These are phyloP conservation scores for Ophiocordyceps robertsii DNA, from an alignment of 2,329 filamentous ascomycete species.

Conservation along the genomic window DNA sequence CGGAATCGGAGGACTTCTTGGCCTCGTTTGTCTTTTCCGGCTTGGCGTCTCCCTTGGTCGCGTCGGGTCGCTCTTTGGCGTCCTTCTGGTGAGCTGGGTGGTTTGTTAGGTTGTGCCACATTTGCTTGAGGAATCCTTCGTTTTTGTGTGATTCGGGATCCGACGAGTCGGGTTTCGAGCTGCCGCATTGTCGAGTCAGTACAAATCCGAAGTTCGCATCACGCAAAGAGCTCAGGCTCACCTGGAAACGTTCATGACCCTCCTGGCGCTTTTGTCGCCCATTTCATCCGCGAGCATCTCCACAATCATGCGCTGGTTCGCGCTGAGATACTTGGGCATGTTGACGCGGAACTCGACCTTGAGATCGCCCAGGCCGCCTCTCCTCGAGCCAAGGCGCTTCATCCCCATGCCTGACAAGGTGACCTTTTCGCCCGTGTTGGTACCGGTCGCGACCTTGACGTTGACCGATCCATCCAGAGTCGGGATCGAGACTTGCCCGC, in stretches of 20 bases:
- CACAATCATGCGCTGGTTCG: constrained; percentile 82
- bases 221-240: constrained; percentile 8
- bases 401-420: constrained; percentile 87
- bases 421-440: constrained; percentile 82
- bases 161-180: constrained; percentile 7
- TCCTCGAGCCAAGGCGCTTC: constrained; percentile 63
- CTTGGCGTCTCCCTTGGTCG: constrained; percentile 10
- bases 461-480: constrained; percentile 85
- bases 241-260: constrained; percentile 68
- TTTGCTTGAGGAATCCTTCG: constrained; percentile 82
- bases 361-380: constrained; percentile 63
- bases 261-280: constrained; percentile 79
- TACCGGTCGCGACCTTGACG: constrained; percentile 83
- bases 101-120: constrained; percentile 88
- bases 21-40: constrained; percentile 13
- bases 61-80: constrained; percentile 12
- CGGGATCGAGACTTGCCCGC: constrained; percentile 78
- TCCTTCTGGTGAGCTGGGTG: constrained; percentile 43
- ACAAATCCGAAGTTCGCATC: background rate
- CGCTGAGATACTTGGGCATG: constrained; percentile 88
- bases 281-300: constrained; percentile 97
- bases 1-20: constrained; percentile 20
- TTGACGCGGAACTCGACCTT: constrained; percentile 87
- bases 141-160: constrained; percentile 48
- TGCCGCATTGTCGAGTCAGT: background rate